phyloP scores from a whole-genome alignment of 2,329 filamentous ascomycete species.

The Diaporthe vaccinii region DNA sequence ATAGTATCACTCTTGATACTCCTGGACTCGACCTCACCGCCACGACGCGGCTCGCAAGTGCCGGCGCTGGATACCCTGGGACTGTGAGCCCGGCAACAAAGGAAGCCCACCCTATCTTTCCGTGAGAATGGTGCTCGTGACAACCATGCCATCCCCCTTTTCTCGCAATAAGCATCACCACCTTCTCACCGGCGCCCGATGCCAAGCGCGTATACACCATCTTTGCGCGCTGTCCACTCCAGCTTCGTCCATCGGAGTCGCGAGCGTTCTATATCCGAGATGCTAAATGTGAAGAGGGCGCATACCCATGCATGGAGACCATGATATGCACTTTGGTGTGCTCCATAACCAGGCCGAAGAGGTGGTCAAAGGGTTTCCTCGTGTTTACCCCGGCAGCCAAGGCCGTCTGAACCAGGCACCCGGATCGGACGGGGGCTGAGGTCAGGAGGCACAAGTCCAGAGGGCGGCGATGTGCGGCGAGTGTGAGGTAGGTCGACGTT shows the following conservation, averaged over 20 bases:
- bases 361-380: constrained; percentile 22
- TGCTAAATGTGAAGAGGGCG: constrained; percentile 3
- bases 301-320: constrained; percentile 17
- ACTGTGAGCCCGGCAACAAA: neutral
- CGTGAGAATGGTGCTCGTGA: neutral
- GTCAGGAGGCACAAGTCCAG: neutral
- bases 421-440: constrained; percentile 14
- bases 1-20: neutral
- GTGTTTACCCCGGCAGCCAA: constrained; percentile 5
- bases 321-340: neutral
- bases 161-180: neutral
- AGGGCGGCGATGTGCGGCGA: neutral
- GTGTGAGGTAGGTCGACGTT: neutral
- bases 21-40: neutral
- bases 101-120: neutral
- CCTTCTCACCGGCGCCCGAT: neutral
- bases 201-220: constrained; percentile 22
- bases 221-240: neutral
- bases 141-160: neutral
- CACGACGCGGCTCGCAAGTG: neutral
- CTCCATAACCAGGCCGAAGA: neutral
- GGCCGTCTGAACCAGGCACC: neutral
- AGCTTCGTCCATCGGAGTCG: neutral
- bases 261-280: neutral
- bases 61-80: neutral